These are phyloP conservation scores for Tripterygium wilfordii DNA, from an alignment of 177 flowering plant species.

Conservation along the genomic window DNA sequence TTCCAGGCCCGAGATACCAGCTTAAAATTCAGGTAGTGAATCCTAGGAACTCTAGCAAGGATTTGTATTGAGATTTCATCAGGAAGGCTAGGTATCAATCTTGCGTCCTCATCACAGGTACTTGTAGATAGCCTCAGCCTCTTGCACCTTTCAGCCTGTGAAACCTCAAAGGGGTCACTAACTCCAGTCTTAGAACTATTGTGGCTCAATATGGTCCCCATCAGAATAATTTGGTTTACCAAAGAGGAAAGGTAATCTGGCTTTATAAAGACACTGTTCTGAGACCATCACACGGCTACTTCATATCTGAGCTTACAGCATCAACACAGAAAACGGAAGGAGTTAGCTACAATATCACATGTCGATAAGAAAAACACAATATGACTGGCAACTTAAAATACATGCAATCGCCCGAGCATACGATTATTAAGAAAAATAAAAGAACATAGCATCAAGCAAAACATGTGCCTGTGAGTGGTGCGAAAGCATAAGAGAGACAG, in stretches of 20 bases:
- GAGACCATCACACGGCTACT: too few relatives aligned
- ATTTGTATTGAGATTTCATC: slow-evolving; percentile 73
- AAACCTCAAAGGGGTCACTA: slow-evolving; percentile 18
- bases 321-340: too few relatives aligned
- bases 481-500: too few relatives aligned
- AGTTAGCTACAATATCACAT: too few relatives aligned
- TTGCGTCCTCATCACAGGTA: slow-evolving; percentile 33
- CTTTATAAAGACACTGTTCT: not conserved
- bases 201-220: slow-evolving; percentile 57
- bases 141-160: slow-evolving; percentile 38
- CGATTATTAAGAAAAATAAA: too few relatives aligned
- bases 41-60: slow-evolving; percentile 65
- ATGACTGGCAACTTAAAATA: too few relatives aligned
- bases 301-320: too few relatives aligned
- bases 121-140: slow-evolving; percentile 43
- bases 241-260: not conserved
- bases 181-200: slow-evolving; percentile 22
- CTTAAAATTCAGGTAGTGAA: slow-evolving; percentile 36
- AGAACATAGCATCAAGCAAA: too few relatives aligned
- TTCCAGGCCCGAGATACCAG: slow-evolving; percentile 66
- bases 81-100: slow-evolving; percentile 71
- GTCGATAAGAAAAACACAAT: too few relatives aligned
- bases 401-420: too few relatives aligned
- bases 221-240: slow-evolving; percentile 6
- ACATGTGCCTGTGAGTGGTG: too few relatives aligned